Evolutionary conservation across 805 yeast species (phyloP).

Genomic region (Spathaspora sp.): DNA sequence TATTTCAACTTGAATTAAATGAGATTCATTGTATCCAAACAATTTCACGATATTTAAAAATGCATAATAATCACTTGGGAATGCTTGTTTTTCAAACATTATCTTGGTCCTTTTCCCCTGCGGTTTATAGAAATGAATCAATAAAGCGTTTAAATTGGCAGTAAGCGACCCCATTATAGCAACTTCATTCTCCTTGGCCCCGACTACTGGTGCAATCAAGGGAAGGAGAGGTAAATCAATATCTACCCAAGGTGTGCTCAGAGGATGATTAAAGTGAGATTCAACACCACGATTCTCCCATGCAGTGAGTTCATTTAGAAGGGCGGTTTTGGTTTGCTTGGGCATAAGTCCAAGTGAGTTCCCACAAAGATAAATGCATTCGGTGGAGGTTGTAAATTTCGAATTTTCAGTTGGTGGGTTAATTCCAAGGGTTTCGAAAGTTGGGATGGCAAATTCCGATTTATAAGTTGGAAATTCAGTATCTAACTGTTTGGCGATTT

Average conservation of each 20-base stretch:
- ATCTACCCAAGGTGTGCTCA: conserved; percentile 70
- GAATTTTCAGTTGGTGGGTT: conserved; percentile 7
- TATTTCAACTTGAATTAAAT: conserved; percentile 63
- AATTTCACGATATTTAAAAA: conserved; percentile 67
- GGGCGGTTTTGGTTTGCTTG: conserved; percentile 48
- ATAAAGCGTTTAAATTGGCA: conserved; percentile 69
- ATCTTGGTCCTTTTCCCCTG: conserved; percentile 57
- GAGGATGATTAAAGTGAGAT: conserved; percentile 74
- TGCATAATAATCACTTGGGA: conserved; percentile 91
- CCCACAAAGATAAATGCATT: conserved; percentile 73
- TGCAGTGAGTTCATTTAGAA: conserved; percentile 68
- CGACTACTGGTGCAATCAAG: conserved; percentile 68
- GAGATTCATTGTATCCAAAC: conserved; percentile 50
- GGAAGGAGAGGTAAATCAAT: conserved; percentile 76
- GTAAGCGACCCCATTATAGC: conserved; percentile 88
- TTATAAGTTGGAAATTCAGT: conserved; percentile 31
- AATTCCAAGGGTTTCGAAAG: conserved; percentile 58
- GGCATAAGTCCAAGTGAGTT: conserved; percentile 96
- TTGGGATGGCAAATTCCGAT: conserved; percentile 61
- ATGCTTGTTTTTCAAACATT: conserved; percentile 80
- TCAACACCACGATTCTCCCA: conserved; percentile 84
- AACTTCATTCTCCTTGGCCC: conserved; percentile 72
- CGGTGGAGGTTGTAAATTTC: conserved; percentile 10
- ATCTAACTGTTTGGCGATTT: conserved; percentile 34
- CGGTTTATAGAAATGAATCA: conserved; percentile 76